Base-by-base conservation (phyloP, 768 basidiomycete species). In the Tricholomella constricta region DNA sequence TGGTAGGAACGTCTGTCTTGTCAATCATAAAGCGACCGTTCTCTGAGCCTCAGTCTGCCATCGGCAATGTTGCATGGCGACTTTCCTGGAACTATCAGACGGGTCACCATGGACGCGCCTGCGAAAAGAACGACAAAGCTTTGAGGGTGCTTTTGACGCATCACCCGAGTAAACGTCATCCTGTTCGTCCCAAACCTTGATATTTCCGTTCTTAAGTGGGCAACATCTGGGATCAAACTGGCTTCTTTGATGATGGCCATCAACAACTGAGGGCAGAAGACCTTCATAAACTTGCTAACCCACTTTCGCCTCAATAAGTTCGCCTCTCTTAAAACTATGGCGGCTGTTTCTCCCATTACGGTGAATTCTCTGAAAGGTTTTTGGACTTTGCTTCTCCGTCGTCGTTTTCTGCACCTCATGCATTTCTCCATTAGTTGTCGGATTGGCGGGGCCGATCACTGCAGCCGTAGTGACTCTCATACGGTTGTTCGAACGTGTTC, bases 401-500 rank as follows among this genome's bases (percentile, higher is more conserved):
- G 4, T 15, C 2, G 17, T 29, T 31, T 11, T 3, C 26, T 29
- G 26, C 29, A 32, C 31, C 31, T n/a, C 14, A 19, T 14, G 31
- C 27, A 4, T 3, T 20, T 25, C 23, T 22, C 15, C 10, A 3
- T 36, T 35, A 54, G 53, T 26, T 27, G 31, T 48, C 36, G 53
- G 46, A 20, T 36, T 48, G 31, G 47, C 41, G 32, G 48, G 17
- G 20, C 54, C 54, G 17, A 51, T 55, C 27, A 56, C 57, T n/a
- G 62, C 61, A 8, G 58, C 58, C 11, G 22, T 64, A 31, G 52
- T 62, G 32, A 65, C 65, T 10, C 48, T 56, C 31, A 35, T 62
- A 15, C 49, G 63, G 14, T 58, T 67, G 22, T 22, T 38, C 14
- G 59, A 63, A 36, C 62, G 63, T 17, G 31, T 45, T n/a, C 45